Evolutionary conservation across 805 yeast species (phyloP).

Genomic region (Saccharomycopsis synnaedendra): DNA sequence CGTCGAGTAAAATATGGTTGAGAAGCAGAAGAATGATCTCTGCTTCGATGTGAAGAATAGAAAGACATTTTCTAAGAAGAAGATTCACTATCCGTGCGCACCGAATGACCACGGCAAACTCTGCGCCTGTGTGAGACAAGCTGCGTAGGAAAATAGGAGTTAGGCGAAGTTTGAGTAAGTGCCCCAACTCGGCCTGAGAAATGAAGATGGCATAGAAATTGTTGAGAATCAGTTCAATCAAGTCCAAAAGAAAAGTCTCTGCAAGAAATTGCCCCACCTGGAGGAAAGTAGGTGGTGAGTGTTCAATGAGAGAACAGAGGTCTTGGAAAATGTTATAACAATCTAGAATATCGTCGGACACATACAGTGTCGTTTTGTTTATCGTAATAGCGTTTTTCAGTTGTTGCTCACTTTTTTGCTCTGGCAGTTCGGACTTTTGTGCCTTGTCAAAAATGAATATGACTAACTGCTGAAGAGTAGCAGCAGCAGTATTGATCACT

Average conservation of each 20-base stretch:
- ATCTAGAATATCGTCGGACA: conserved; percentile 51
- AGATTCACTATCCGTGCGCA: conserved; percentile 61
- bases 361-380: conserved; percentile 23
- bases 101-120: conserved; percentile 63
- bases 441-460: conserved; percentile 68
- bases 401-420: conserved; percentile 25
- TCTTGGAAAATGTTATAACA: conserved; percentile 62
- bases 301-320: conserved; percentile 56
- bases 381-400: conserved; percentile 18
- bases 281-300: conserved; percentile 42
- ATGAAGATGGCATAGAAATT: conserved; percentile 49
- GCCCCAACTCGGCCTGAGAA: conserved; percentile 51
- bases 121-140: conserved; percentile 41
- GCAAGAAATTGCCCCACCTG: conserved; percentile 36
- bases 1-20: conserved; percentile 57
- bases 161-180: conserved; percentile 51
- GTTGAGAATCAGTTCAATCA: conserved; percentile 66
- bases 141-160: conserved; percentile 68
- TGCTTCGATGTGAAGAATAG: conserved; percentile 57
- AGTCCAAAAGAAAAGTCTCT: conserved; percentile 65
- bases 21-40: conserved; percentile 71
- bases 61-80: conserved; percentile 49
- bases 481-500: conserved; percentile 84
- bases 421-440: background rate
- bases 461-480: conserved; percentile 80